phyloP scores from a whole-genome alignment of 169 alveolate species.

The Perkinsus marinus region DNA sequence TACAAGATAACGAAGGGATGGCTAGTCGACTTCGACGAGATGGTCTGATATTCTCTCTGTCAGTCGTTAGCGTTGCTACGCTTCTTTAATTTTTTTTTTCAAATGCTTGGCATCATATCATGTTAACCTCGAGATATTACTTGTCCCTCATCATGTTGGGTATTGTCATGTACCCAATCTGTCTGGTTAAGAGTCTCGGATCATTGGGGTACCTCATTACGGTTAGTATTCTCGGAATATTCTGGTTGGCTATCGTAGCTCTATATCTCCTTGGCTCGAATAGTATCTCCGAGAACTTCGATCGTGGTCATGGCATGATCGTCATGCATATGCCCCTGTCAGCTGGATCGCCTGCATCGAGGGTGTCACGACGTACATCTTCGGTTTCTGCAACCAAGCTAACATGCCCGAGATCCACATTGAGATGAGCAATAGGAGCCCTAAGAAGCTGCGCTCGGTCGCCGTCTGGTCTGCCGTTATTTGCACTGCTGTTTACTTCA shows the following conservation, averaged over 20 bases:
- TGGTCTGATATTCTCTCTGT: no score
- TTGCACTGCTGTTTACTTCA: background rate
- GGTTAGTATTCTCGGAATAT: background rate
- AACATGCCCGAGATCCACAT: background rate
- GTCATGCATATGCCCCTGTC: background rate
- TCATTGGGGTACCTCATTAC: background rate
- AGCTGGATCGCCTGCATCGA: background rate
- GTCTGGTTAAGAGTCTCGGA: background rate
- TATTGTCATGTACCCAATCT: background rate
- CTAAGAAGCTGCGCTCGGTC: background rate
- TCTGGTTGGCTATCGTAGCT: background rate
- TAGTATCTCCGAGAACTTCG: background rate
- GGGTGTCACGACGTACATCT: background rate
- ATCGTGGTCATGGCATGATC: background rate
- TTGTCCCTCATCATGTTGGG: background rate
- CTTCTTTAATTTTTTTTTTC: no score
- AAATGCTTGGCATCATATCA: background rate
- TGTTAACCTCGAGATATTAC: background rate
- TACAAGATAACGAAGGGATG: no score
- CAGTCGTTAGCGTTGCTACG: no score
- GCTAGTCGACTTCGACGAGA: no score
- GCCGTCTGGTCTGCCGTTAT: background rate
- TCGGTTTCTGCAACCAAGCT: background rate
- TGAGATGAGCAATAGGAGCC: background rate
- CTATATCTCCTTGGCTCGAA: background rate